phyloP scores from a whole-genome alignment of 805 yeast genomes.

The Kluyveromyces wickerhamii region DNA sequence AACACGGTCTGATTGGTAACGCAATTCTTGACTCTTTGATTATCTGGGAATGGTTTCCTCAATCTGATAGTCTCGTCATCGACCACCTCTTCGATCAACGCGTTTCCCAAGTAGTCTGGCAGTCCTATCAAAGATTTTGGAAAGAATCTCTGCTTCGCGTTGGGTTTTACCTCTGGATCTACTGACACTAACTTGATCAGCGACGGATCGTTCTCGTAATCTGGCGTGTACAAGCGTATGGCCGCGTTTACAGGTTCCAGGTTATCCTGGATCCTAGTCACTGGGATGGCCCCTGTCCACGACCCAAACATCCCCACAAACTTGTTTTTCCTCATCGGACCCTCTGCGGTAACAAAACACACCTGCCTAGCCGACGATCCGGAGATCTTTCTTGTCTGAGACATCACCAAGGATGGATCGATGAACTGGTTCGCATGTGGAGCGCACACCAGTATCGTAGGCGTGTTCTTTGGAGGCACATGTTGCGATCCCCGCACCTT shows the following conservation, averaged over 20 bases:
- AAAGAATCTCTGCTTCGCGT: conserved; percentile 51
- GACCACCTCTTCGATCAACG: conserved; percentile 56
- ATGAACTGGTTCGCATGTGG: conserved; percentile 89
- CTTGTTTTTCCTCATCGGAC: conserved; percentile 46
- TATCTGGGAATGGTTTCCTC: conserved; percentile 58
- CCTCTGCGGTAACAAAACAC: conserved; percentile 76
- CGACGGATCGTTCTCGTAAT: conserved; percentile 38
- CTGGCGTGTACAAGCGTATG: conserved; percentile 44
- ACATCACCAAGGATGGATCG: conserved; percentile 69
- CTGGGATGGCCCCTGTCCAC: conserved; percentile 76
- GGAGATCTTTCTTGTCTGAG: conserved; percentile 47
- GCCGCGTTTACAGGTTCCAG: conserved; percentile 59
- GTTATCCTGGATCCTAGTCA: conserved; percentile 83
- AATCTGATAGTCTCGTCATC: conserved; percentile 66
- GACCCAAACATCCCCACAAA: conserved; percentile 72
- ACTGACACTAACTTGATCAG: conserved; percentile 36
- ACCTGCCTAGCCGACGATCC: conserved; percentile 53
- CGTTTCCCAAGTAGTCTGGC: conserved; percentile 70
- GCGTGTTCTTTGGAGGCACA: conserved; percentile 29
- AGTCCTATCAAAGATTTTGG: conserved; percentile 62
- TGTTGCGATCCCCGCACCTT: conserved; percentile 53
- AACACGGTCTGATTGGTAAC: conserved; percentile 53
- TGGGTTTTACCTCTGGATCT: conserved; percentile 17
- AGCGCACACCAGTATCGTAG: conserved; percentile 72
- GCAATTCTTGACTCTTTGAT: conserved; percentile 34